Base-by-base conservation (phyloP, 805 yeast species). In the Millerozyma miso region DNA sequence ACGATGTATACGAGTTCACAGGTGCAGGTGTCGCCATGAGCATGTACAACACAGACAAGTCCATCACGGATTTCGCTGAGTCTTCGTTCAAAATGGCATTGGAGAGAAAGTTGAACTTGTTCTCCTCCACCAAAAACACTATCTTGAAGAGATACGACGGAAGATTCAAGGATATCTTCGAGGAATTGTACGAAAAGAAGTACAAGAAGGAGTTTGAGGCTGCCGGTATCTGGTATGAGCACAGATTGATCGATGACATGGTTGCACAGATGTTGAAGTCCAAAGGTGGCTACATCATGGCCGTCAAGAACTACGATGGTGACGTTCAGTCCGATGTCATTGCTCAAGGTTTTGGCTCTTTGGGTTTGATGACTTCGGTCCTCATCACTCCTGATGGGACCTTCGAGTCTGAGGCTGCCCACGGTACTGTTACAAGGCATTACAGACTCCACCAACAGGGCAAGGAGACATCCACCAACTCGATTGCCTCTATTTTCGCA, bases 201-300 rank as follows among this genome's bases (percentile, higher is more conserved):
- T 90, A 85, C 74, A 80, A 82, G 65, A 49, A 65, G 19, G 68
- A 80, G 58, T 90, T 90, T 67, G 96, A 88, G 63, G 73, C 72
- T 43, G 65, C 68, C 35, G 93, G 89, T n/a, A 85, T 90, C 64
- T 89, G 95, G 95, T 90, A 86, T 67, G 97, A 91, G 71, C 98
- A 91, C 72, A 81, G 98, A 57, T 75, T 91, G 54, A 91, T 91
- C 54, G 98, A 91, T 68, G 98, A 91, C 64, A 91, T 91, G 98
- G 98, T 91, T 39, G 98, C 98, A 17, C 97, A 91, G 74, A 90
- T 91, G 97, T 73, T 91, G 64, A 91, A 91, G 74, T 88, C 97
- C 37, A 81, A 79, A 60, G 98, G 98, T 58, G 97, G 98, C 4
- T 91, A 75, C 65, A 85, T 91, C 56, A 87, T 91, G 68, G 98